phyloP scores from a whole-genome alignment of 768 basidiomycete species.

The Daedalea quercina region DNA sequence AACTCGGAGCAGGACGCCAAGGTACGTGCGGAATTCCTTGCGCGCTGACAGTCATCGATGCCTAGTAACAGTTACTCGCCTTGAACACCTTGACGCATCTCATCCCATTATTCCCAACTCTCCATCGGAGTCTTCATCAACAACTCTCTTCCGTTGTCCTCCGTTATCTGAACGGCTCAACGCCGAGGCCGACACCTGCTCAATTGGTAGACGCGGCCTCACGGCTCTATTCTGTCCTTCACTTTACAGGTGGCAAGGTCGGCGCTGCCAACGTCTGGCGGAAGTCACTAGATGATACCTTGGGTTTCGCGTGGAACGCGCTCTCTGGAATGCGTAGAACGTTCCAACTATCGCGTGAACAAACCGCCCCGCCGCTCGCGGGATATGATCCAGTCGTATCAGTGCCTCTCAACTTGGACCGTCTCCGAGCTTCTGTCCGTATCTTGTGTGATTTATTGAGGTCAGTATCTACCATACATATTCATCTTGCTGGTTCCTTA shows the following conservation, averaged over 20 bases:
- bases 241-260: slow-evolving; percentile 74
- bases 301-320: slow-evolving; percentile 60
- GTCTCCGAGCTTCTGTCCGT: slow-evolving; percentile 46
- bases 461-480: slow-evolving; percentile 3
- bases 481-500: neutral
- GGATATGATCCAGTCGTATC: slow-evolving; percentile 40
- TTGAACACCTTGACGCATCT: slow-evolving; percentile 47
- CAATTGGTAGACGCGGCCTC: slow-evolving; percentile 43
- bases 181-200: slow-evolving; percentile 33
- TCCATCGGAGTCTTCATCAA: slow-evolving; percentile 49
- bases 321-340: slow-evolving; percentile 55
- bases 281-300: slow-evolving; percentile 64
- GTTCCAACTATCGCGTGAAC: slow-evolving; percentile 40
- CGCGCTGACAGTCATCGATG: slow-evolving; percentile 4
- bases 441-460: slow-evolving; percentile 47
- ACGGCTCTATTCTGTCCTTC: slow-evolving; percentile 53
- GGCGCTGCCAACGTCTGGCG: slow-evolving; percentile 68
- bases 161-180: slow-evolving; percentile 48
- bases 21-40: slow-evolving; percentile 28
- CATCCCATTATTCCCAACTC: slow-evolving; percentile 59
- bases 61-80: slow-evolving; percentile 25
- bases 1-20: slow-evolving; percentile 44
- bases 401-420: slow-evolving; percentile 54
- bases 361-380: neutral
- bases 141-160: slow-evolving; percentile 48